Base-by-base conservation (phyloP, 2,329 filamentous ascomycete species). In the Nigrograna mackinnonii region DNA sequence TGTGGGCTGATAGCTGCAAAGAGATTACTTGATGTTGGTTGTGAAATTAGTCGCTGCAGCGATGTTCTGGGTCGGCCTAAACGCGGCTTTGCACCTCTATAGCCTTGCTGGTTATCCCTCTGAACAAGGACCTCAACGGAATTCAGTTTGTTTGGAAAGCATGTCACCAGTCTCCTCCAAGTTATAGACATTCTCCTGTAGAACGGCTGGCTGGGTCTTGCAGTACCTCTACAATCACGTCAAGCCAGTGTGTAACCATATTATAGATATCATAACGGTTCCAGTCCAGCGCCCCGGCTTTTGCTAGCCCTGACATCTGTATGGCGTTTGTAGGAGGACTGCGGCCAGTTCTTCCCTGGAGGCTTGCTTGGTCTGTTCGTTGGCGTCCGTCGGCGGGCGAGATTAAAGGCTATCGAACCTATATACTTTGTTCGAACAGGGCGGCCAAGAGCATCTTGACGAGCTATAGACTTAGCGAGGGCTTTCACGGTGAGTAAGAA, bases 331-430 rank as follows among this genome's bases (percentile, higher is more conserved):
- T 51, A 5, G 41, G 54, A 54, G 24, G 44, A 37, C 22, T 40
- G 34, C 35, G 45, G 35, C 52, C 38, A 54, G 44, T 55, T 50
- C 37, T 49, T 46, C 28, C 36, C 35, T 39, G 32, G 52, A 39
- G 47, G 43, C 14, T 49, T 41, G 20, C 30, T 39, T 21, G 31
- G 35, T 31, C 36, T 33, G n/a, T 41, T 34, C 30, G 39, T 38
- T 74, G 69, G 96, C 91, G 74, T 94, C 34, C 31, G 30, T 19
- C 19, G 22, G 20, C 41, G 41, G 21, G 38, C 31, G 16, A 38
- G 6, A 21, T 28, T 38, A 18, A 37, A 43, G 14, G 41, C 22
- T 34, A 38, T 17, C 28, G 22, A 33, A 28, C 5, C 3, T 34
- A 43, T 13, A 34, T 11, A 34, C 34, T 43, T 43, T 6, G 38